Evolutionary conservation across 2,329 filamentous ascomycete genomes (phyloP).

Genomic region (Trichophyton verrucosum): DNA sequence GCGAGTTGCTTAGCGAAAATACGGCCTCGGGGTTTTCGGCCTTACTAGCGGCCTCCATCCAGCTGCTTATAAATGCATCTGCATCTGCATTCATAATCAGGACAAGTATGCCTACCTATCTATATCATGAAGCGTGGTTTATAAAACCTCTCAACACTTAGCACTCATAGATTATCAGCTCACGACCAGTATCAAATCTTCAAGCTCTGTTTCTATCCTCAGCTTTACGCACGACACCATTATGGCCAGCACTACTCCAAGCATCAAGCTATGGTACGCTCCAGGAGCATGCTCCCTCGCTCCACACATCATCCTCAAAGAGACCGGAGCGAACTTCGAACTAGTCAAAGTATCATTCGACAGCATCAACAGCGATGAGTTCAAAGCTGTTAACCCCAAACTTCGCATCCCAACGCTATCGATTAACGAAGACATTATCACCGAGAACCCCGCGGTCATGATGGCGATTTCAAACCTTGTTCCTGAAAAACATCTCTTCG

Average conservation of each 20-base stretch:
- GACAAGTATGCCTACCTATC: neutral
- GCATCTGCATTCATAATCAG: neutral
- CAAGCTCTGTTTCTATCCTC: neutral
- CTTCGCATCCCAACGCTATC: conserved; percentile 21
- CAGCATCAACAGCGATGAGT: conserved; percentile 13
- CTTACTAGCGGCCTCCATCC: too few species aligned
- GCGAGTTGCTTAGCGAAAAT: too few species aligned
- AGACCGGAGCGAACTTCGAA: conserved; percentile 17
- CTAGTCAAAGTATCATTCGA: conserved; percentile 8
- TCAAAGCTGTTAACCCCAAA: conserved; percentile 23
- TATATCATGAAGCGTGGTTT: too few species aligned
- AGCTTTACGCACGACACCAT: neutral
- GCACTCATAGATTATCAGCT: neutral
- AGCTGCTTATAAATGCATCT: neutral
- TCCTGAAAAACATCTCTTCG: conserved; percentile 20
- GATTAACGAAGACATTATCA: conserved; percentile 21
- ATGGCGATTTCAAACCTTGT: conserved; percentile 23
- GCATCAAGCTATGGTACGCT: conserved; percentile 16
- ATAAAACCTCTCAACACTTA: neutral
- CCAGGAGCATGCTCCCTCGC: conserved; percentile 23
- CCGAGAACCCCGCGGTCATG: conserved; percentile 24
- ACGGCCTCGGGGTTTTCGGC: too few species aligned
- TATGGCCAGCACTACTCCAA: conserved; percentile 10
- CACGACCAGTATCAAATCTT: neutral
- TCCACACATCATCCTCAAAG: conserved; percentile 23